Conservation (phyloP, 2,329 filamentous ascomycete genomes). For the Penicillium sp. region DNA sequence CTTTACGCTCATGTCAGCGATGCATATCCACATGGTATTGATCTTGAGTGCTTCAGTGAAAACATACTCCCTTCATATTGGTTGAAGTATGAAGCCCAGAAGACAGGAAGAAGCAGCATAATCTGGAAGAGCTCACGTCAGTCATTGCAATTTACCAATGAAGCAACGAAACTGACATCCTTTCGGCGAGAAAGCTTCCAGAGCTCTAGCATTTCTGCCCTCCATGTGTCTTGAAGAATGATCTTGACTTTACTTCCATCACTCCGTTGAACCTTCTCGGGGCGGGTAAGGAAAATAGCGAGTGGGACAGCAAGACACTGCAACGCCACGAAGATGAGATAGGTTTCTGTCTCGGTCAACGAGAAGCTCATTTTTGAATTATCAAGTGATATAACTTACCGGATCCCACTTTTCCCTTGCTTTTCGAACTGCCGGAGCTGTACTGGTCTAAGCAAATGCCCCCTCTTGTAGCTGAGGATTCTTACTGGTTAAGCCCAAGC, state of each 20-base stretch:
- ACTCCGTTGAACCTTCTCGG: constrained; percentile 42
- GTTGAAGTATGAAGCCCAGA: constrained; percentile 46
- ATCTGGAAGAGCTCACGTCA: constrained; percentile 24
- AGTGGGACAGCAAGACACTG: constrained; percentile 37
- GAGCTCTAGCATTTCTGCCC: constrained; percentile 39
- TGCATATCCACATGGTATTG: neutral
- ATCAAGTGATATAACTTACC: constrained; percentile 10
- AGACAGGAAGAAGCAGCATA: constrained; percentile 41
- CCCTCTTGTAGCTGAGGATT: neutral
- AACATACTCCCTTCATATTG: constrained; percentile 39
- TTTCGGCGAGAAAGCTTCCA: constrained; percentile 25
- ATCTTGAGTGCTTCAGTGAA: neutral
- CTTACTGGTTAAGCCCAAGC: constrained; percentile 42
- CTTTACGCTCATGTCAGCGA: constrained; percentile 18
- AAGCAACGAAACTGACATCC: constrained; percentile 12
- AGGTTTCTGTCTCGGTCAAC: constrained; percentile 27
- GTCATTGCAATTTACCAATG: neutral
- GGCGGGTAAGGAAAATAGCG: constrained; percentile 38
- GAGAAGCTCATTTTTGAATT: neutral
- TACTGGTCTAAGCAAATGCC: neutral
- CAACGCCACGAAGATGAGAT: constrained; percentile 44
- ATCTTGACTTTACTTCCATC: constrained; percentile 42
- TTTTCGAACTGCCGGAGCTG: constrained; percentile 16
- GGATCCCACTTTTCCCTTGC: constrained; percentile 24
- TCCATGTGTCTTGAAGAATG: constrained; percentile 36